phyloP scores from a whole-genome alignment of 2,329 filamentous ascomycete species.

The Penicillium nordicum region DNA sequence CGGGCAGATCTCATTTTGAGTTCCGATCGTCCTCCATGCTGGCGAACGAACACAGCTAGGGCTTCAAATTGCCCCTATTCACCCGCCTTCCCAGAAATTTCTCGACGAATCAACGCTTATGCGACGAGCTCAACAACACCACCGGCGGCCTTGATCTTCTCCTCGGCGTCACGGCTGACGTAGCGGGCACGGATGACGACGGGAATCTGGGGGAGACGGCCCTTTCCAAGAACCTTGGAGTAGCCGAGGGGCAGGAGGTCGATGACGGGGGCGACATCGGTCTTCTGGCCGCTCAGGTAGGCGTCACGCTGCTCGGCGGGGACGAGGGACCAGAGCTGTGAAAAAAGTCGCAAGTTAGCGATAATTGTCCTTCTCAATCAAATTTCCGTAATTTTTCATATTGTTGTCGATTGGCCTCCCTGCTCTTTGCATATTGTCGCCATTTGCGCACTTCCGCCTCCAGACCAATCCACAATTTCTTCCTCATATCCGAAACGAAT shows the following conservation, averaged over 20 bases:
- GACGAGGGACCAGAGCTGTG: slow-evolving; percentile 89
- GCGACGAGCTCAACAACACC: slow-evolving; percentile 94
- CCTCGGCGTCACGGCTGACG: slow-evolving; percentile 93
- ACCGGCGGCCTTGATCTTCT: slow-evolving; percentile 98
- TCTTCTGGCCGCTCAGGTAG: slow-evolving; percentile 77
- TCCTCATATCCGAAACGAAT: slow-evolving; percentile 7
- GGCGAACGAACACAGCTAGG: slow-evolving; percentile 27
- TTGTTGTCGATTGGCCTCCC: background rate
- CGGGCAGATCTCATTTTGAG: slow-evolving; percentile 31
- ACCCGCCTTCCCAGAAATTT: slow-evolving; percentile 25
- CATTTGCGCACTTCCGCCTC: background rate
- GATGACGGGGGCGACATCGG: slow-evolving; percentile 93
- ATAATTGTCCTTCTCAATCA: slow-evolving; percentile 4
- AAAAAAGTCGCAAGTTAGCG: slow-evolving; percentile 13
- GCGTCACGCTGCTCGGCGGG: slow-evolving; percentile 88
- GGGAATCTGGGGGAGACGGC: slow-evolving; percentile 87
- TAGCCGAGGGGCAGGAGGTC: slow-evolving; percentile 97
- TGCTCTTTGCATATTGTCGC: background rate
- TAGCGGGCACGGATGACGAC: slow-evolving; percentile 92
- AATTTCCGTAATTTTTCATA: background rate
- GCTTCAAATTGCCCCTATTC: slow-evolving; percentile 30
- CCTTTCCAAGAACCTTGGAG: slow-evolving; percentile 98
- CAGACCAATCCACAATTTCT: slow-evolving; percentile 5
- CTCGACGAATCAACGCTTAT: slow-evolving; percentile 52
- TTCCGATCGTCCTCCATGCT: slow-evolving; percentile 27